Evolutionary conservation across 805 yeast species (phyloP), one percentile per base, ranked within the genome.

Genomic region (Trichomonascus vanleenenianus): DNA sequence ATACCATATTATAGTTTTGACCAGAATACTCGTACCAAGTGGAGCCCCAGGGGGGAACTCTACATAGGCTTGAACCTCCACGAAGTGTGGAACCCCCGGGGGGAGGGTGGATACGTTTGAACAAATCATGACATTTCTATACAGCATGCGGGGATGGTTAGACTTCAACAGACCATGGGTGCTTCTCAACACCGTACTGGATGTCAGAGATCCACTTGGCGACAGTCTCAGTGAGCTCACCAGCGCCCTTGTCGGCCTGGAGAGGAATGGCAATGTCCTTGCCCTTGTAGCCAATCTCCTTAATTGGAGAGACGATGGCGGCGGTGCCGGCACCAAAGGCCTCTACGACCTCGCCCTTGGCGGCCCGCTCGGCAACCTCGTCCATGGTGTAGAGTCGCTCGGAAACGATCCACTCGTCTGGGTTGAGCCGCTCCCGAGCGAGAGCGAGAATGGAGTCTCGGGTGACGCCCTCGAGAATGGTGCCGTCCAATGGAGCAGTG

Each of bases 311-410:
- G 39, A 93, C 97, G 60, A 91, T 80, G 38, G 97, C 97, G 50
- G 98, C 97, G 47, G 98, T 91, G 60, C 98, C 98, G 16, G 96
- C 73, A 56, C 97, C 97, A 59, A 91, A 91, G 16, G 96, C 95
- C 73, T 93, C 98, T 7, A 89, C 76, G 57, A 91, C 74, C 62
- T 85, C 83, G 50, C 96, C 95, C 64, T 81, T 78, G 42, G 67
- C 71, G 40, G 96, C 83, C 56, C 79, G 79, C 58, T 83, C 86
- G 42, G 73, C 76, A 47, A 91, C 85, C 70, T 91, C 97, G 52
- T 66, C 61, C 55, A 93, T 88, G 51, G 93, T 75, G 68, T 73
- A 83, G 66, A 80, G 78, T 68, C 97, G 83, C 73, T 91, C 97
- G 58, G 70, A 75, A 50, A 91, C 69, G 25, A 66, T 76, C 97